Base-by-base conservation (phyloP, 345 rosid genomes). In the Excoecaria cochinchinensis region DNA sequence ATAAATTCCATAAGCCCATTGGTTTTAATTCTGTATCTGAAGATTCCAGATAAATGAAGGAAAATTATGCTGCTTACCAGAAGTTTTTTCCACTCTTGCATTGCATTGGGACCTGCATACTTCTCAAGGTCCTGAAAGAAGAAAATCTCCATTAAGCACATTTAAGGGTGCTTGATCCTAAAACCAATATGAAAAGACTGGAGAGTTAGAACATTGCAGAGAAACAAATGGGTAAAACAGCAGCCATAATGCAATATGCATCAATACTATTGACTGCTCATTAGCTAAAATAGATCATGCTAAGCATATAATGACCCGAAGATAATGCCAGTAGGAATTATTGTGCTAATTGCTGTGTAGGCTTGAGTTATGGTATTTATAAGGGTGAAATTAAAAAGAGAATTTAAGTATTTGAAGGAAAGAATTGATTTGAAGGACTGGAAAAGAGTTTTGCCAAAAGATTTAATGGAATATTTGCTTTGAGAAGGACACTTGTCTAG, bases 1-100 rank as follows among this genome's bases (percentile, higher is more conserved):
- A 15, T 56, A 9, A 19, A 56, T 8, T n/a, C 60, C 21, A 21
- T 56, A n/a, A 7, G 60, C 60, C 57, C n/a, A 52, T 52, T 52
- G 57, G n/a, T 56, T 19, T n/a, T 7, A 56, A 19, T 19, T 56
- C 6, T n/a, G 25, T 19, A 56, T n/a, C 6, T 19, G 8, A 56
- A 19, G 19, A 31, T 22, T 24, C 1, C 16, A 52, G 17, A 39
- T 63, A 8, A 21, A 31, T 16, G 62, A 74, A 64, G 67, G 10
- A 19, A 79, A n/a, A 10, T 22, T 51, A 6, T 6, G 52, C 59
- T 50, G 82, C 93, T 76, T 78, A 89, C 99, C 77, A 94, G 90
- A 78, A 92, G 97, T 81, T 87, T 94, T 79, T 85, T 84, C 99
- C 99, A 94, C 57, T 94, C 99, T 52, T 82, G 82, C 71, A 88